These are phyloP conservation scores for Aspergillus brunneoviolaceus DNA, from an alignment of 2,329 filamentous ascomycete genomes.

Conservation along the genomic window DNA sequence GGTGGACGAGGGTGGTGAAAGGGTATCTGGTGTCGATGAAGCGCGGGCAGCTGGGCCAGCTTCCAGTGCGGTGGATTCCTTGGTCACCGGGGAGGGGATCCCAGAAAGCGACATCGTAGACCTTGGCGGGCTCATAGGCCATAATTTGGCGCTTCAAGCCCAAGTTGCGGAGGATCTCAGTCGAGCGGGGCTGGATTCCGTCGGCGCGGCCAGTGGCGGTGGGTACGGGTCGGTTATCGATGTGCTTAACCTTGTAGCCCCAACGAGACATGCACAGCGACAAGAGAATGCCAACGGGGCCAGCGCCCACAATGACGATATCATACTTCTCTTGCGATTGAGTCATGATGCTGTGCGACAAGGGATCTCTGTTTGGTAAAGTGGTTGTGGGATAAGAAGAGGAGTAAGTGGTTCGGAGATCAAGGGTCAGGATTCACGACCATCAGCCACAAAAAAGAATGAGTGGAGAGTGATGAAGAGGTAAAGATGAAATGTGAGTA, in stretches of 20 bases:
- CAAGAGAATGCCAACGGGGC: conserved; percentile 82
- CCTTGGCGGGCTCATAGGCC: conserved; percentile 80
- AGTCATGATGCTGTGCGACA: conserved; percentile 24
- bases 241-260: conserved; percentile 94
- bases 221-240: conserved; percentile 84
- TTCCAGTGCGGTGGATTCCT: conserved; percentile 61
- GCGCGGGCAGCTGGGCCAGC: conserved; percentile 82
- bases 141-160: conserved; percentile 85
- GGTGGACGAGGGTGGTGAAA: conserved; percentile 62
- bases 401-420: not conserved
- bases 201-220: conserved; percentile 85
- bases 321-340: conserved; percentile 55
- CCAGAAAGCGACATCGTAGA: conserved; percentile 71
- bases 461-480: not conserved
- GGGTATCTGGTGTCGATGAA: conserved; percentile 70
- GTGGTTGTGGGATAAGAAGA: conserved; percentile 3
- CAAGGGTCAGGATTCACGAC: not conserved
- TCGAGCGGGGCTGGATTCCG: conserved; percentile 84
- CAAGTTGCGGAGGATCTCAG: conserved; percentile 86
- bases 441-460: not conserved
- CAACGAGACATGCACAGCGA: conserved; percentile 86
- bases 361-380: not conserved
- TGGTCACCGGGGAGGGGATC: conserved; percentile 53
- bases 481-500: conserved; percentile 2
- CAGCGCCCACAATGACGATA: conserved; percentile 81